phyloP scores from a whole-genome alignment of 1,284 basidiomycete genomes.

The Polyporus tsugae region DNA sequence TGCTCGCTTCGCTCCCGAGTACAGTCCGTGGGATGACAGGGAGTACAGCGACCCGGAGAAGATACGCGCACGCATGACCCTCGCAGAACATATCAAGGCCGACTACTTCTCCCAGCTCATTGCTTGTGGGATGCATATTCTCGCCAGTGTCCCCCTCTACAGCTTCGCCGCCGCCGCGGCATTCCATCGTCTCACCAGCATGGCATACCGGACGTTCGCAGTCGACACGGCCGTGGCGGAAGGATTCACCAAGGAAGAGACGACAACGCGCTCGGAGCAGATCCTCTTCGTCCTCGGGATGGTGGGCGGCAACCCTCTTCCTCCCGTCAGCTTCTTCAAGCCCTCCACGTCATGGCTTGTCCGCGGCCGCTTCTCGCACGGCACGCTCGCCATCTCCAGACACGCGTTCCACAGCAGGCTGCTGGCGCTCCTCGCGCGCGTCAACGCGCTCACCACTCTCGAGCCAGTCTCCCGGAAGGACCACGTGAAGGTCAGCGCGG shows the following conservation, averaged over 20 bases:
- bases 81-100: slow-evolving; percentile 8
- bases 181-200: slow-evolving; percentile 32
- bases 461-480: slow-evolving; percentile 34
- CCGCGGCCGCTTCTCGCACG: slow-evolving; percentile 29
- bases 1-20: slow-evolving; percentile 33
- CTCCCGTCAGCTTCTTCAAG: slow-evolving; percentile 14
- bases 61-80: neutral
- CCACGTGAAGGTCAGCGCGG: slow-evolving; percentile 31
- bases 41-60: neutral
- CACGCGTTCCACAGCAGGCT: slow-evolving; percentile 36
- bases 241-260: neutral
- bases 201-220: slow-evolving; percentile 34
- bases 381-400: slow-evolving; percentile 38
- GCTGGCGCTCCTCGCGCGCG: slow-evolving; percentile 33
- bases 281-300: slow-evolving; percentile 40
- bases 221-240: neutral
- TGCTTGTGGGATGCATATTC: slow-evolving; percentile 32
- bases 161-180: slow-evolving; percentile 8
- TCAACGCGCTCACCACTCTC: slow-evolving; percentile 42
- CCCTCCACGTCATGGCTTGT: slow-evolving; percentile 35
- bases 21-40: slow-evolving; percentile 27
- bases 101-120: slow-evolving; percentile 35
- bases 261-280: slow-evolving; percentile 21
- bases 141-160: slow-evolving; percentile 39
- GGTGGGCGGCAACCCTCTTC: slow-evolving; percentile 17